Evolutionary conservation across 2,329 filamentous ascomycete genomes (phyloP), one percentile per base, ranked within the genome.

Genomic region (Colletotrichum spaethianum): DNA sequence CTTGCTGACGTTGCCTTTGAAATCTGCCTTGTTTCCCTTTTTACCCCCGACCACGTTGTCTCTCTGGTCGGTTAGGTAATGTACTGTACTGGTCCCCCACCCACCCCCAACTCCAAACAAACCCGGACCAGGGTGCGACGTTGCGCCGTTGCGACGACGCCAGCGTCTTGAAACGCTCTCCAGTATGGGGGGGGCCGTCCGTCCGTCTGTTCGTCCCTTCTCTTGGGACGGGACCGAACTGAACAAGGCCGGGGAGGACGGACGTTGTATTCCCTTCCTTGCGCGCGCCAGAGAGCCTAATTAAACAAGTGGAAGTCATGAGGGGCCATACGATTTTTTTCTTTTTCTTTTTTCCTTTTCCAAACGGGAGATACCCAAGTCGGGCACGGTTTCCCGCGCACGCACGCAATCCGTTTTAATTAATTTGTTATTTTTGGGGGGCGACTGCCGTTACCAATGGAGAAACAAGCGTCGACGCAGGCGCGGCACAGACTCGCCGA

Each of bases 151-250:
- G 64, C 55, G 48, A 68, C 57, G 38, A 55, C 53, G 63, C 36
- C 46, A 40, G 31, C 26, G 61, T 18, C 14, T 64, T 64, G 61
- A 55, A 64, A 64, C 61, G 61, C 31, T 31, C 23, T 44, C 12
- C n/a, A 18, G 59, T n/a, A 11, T 28, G 16, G 44, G 20, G 44
- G 52, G 23, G 11, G 57, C 8, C 9, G 1, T 7, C 16, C 23
- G 31, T n/a, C 48, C 48, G 23, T 44, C n/a, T 26, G 23, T 55
- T 23, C 36, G 61, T 33, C 55, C 61, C 18, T 63, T 48, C 61
- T 26, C 55, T 55, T n/a, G 33, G 60, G 60, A 63, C 44, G 44
- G 26, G 42, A 53, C n/a, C 16, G 16, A 42, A 23, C 14, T 4
- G 18, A 23, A 48, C 53, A 56, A 40, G 60, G 60, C 1, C 42